Conservation (phyloP, 306 rosid genomes). For the Fagus crenata region DNA sequence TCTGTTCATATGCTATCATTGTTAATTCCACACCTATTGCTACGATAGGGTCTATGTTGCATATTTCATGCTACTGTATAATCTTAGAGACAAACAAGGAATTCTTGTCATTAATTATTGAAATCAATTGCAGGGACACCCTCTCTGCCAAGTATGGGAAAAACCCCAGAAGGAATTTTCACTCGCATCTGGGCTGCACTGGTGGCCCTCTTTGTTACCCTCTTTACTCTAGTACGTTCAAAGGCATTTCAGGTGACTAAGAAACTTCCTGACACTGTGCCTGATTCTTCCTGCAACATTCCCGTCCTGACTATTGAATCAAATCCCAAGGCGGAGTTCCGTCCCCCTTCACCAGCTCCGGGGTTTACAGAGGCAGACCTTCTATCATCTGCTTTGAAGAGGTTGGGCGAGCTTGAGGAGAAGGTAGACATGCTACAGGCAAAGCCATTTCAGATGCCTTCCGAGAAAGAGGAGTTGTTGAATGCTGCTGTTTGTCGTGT, state of each 20-base stretch:
- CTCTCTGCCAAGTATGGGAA: slow-evolving; percentile 29
- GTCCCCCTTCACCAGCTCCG: slow-evolving; percentile 62
- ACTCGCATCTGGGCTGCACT: slow-evolving; percentile 48
- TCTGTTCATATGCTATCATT: slow-evolving; percentile 26
- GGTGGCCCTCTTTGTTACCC: slow-evolving; percentile 56
- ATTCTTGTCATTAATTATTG: slow-evolving; percentile 9
- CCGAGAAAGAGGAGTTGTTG: slow-evolving; percentile 77
- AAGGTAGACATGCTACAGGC: slow-evolving; percentile 64
- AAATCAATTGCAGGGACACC: slow-evolving; percentile 50
- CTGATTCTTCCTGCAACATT: slow-evolving; percentile 31
- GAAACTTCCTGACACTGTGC: slow-evolving; percentile 28
- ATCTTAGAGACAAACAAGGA: not conserved
- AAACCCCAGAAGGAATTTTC: slow-evolving; percentile 31
- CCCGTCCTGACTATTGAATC: slow-evolving; percentile 33
- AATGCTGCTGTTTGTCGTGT: slow-evolving; percentile 90
- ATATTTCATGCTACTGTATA: not conserved
- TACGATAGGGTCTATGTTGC: not conserved
- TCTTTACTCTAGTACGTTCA: slow-evolving; percentile 44
- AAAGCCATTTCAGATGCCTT: slow-evolving; percentile 78
- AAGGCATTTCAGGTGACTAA: slow-evolving; percentile 34
- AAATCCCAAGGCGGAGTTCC: slow-evolving; percentile 46
- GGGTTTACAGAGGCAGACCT: slow-evolving; percentile 38
- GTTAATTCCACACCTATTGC: not conserved
- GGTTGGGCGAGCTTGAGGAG: slow-evolving; percentile 70
- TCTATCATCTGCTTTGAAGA: slow-evolving; percentile 56